These are phyloP conservation scores for Aspergillus egyptiacus DNA, from an alignment of 495 filamentous ascomycete species.

Conservation along the genomic window DNA sequence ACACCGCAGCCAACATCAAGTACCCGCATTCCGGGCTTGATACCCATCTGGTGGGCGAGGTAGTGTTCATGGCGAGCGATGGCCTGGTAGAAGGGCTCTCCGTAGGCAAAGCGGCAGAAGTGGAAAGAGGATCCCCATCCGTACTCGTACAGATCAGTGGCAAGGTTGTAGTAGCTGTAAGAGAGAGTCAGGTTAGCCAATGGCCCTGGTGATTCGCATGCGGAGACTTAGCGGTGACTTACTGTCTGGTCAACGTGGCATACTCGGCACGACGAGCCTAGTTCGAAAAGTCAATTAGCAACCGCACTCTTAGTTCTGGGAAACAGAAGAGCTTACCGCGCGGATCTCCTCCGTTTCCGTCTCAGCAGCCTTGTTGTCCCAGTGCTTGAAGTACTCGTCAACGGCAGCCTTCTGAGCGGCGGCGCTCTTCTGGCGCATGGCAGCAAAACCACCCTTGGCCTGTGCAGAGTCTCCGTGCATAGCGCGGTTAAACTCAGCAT, in stretches of 20 bases:
- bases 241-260: constrained; percentile 92
- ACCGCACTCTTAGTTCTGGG: no score
- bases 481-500: constrained; percentile 89
- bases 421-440: constrained; percentile 80
- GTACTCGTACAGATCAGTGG: constrained; percentile 95
- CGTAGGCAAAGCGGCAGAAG: constrained; percentile 91
- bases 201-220: background rate
- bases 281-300: background rate
- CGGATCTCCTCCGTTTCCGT: constrained; percentile 77
- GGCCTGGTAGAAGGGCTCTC: constrained; percentile 85
- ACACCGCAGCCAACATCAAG: constrained; percentile 97
- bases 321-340: constrained; percentile 47
- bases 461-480: constrained; percentile 82
- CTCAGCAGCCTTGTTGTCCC: constrained; percentile 81
- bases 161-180: constrained; percentile 91
- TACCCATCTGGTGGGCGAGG: constrained; percentile 83
- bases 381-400: constrained; percentile 99
- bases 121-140: constrained; percentile 95
- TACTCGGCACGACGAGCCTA: constrained; percentile 84
- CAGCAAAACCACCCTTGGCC: constrained; percentile 64
- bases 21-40: constrained; percentile 81
- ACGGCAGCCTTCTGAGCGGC: constrained; percentile 81
- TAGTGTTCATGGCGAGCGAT: constrained; percentile 98
- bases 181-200: constrained; percentile 16
- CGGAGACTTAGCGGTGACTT: constrained; percentile 45